Evolutionary conservation across 306 rosid genomes (phyloP).

Genomic region (Corylus avellana): DNA sequence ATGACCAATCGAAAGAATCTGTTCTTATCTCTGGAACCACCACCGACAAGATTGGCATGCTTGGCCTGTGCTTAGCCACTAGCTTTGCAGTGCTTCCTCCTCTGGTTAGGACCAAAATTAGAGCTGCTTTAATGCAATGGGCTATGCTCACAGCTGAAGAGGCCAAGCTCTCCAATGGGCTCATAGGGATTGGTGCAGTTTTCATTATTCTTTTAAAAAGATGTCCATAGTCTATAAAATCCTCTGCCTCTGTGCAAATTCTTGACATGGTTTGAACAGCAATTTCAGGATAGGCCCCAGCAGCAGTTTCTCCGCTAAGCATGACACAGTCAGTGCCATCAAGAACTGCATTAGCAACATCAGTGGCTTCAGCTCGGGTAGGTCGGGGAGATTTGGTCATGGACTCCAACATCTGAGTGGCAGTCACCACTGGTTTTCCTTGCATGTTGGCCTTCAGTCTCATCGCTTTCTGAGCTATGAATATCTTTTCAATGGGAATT

Average conservation of each 20-base stretch:
- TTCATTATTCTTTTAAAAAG: conserved; percentile 23
- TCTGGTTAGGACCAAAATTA: conserved; percentile 38
- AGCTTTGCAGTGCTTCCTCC: conserved; percentile 45
- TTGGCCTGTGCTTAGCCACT: conserved; percentile 59
- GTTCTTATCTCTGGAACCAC: conserved; percentile 48
- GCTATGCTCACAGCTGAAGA: conserved; percentile 38
- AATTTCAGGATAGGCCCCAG: conserved; percentile 42
- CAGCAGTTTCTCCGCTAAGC: conserved; percentile 48
- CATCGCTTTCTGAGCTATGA: conserved; percentile 46
- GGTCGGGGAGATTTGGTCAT: conserved; percentile 48
- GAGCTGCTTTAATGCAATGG: conserved; percentile 29
- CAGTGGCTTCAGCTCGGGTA: conserved; percentile 56
- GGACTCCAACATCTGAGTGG: conserved; percentile 50
- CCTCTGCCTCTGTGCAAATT: conserved; percentile 41
- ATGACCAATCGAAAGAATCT: conserved; percentile 43
- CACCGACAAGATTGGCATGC: conserved; percentile 54
- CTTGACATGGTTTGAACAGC: conserved; percentile 39
- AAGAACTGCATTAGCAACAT: conserved; percentile 57
- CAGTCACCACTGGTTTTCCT: conserved; percentile 50
- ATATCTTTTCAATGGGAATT: conserved; percentile 49
- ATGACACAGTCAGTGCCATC: conserved; percentile 49
- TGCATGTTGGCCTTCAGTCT: conserved; percentile 36
- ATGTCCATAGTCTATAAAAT: conserved; percentile 26
- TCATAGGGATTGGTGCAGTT: conserved; percentile 23
- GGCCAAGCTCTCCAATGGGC: conserved; percentile 42